Base-by-base conservation (phyloP, 2,329 filamentous ascomycete genomes). In the Venturia aucupariae region DNA sequence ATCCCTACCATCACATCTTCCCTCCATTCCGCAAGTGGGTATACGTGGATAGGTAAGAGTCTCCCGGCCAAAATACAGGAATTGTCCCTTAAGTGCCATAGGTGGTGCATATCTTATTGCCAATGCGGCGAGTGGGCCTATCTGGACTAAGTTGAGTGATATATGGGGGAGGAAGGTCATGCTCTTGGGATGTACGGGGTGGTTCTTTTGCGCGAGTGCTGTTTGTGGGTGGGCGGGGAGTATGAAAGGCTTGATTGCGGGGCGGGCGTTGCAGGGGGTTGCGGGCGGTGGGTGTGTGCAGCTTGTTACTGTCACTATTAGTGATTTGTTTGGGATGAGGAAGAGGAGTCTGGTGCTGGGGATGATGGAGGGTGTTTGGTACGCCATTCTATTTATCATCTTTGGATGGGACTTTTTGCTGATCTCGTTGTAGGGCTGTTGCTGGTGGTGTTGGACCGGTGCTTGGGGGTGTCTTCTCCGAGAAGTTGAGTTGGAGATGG, bases 101-200 rank as follows among this genome's bases (percentile, higher is more conserved):
- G 81, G 81, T 19, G 77, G 76, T 30, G 78, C 80, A 8, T 84
- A 82, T 66, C 70, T 81, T 1, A 76, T 83, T 24, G 78, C 77
- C 48, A 78, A 77, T 66, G 74, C 79, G 4, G 79, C 80, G 0
- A 74, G 81, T 24, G 81, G 82, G 2, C 83, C 83, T 1, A 77
- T 83, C 39, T 86, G 84, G 83, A 84, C 84, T 27, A 87, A 87
- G 69, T 74, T 87, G 27, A 84, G 82, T 55, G 86, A 89, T 68
- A 88, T 89, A 65, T 88, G 83, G 75, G 86, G 86, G 2, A 78
- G 86, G 48, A 89, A 88, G 69, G 81, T 81, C 15, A 80, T 86
- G 60, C 75, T 89, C 38, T 75, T 89, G 17, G 68, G 81, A 3
- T 84, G 84, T 0, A 76, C 81, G 1, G 74, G 72, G 0, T 71